phyloP scores from a whole-genome alignment of 163 green algal species.

The Scenedesmus sp. region DNA sequence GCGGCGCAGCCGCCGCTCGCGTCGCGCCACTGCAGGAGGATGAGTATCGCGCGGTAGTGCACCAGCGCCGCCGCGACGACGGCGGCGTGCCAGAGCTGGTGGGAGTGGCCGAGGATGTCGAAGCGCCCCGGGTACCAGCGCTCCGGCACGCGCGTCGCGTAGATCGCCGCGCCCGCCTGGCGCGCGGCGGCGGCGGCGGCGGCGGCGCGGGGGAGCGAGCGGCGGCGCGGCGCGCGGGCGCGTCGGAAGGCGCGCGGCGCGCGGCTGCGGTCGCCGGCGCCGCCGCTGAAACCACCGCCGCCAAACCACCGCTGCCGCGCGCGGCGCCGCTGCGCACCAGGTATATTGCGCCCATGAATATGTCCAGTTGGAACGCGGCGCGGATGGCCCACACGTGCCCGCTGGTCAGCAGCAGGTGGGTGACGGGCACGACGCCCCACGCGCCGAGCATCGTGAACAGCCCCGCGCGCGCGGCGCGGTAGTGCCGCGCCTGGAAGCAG shows the following conservation, averaged over 20 bases:
- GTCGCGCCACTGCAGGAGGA: slow-evolving; percentile 91
- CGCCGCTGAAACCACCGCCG: neutral
- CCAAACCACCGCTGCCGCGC: neutral
- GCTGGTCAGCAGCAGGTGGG: slow-evolving; percentile 73
- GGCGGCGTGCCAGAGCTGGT: slow-evolving; percentile 95
- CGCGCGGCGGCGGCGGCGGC: neutral
- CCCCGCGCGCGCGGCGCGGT: slow-evolving; percentile 75
- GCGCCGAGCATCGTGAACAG: slow-evolving; percentile 88
- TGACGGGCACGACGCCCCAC: slow-evolving; percentile 83
- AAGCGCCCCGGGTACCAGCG: slow-evolving; percentile 89
- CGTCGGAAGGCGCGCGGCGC: neutral
- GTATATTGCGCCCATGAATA: slow-evolving; percentile 91
- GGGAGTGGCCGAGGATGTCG: slow-evolving; percentile 88
- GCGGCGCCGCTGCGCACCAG: slow-evolving; percentile 58
- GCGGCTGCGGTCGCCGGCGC: neutral
- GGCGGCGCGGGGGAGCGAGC: neutral
- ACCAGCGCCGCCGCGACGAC: slow-evolving; percentile 88
- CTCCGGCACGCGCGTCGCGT: slow-evolving; percentile 88
- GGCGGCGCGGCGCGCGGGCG: neutral
- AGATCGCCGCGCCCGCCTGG: slow-evolving; percentile 85
- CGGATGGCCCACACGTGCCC: slow-evolving; percentile 54
- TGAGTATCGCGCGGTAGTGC: slow-evolving; percentile 81
- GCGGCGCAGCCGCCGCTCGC: slow-evolving; percentile 76
- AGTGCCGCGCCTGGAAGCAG: slow-evolving; percentile 82
- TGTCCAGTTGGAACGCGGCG: slow-evolving; percentile 68